These are phyloP conservation scores for Chrysosporium queenslandicum DNA, from an alignment of 2,329 filamentous ascomycete species.

Conservation along the genomic window DNA sequence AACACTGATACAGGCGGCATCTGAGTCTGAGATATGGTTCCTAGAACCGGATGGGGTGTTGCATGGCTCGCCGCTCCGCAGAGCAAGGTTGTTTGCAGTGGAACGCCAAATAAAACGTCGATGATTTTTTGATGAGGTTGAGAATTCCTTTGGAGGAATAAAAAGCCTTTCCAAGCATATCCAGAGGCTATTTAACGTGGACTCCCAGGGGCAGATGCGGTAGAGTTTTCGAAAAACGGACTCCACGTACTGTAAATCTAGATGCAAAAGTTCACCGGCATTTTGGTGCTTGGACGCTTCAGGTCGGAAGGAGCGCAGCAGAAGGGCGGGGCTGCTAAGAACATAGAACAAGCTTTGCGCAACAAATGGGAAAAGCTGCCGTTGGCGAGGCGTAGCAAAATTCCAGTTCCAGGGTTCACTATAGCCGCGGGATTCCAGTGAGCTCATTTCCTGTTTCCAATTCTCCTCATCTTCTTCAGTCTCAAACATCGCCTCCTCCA, in stretches of 20 bases:
- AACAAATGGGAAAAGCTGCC: conserved; percentile 33
- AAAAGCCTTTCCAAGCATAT: conserved; percentile 32
- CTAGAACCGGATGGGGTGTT: conserved; percentile 13
- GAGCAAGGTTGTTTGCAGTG: conserved; percentile 17
- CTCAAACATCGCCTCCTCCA: conserved; percentile 30
- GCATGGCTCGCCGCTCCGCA: not conserved
- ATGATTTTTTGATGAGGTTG: conserved; percentile 15
- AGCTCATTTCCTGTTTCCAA: conserved; percentile 35
- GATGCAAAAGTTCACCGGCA: conserved; percentile 8
- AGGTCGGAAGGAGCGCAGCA: conserved; percentile 34
- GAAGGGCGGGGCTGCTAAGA: conserved; percentile 32
- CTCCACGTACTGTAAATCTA: conserved; percentile 27
- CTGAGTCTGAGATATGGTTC: conserved; percentile 30
- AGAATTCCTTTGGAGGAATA: conserved; percentile 31
- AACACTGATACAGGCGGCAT: conserved; percentile 33
- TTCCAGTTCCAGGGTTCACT: conserved; percentile 32
- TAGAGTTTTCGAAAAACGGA: conserved; percentile 29
- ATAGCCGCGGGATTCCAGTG: conserved; percentile 28
- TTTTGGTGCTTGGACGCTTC: conserved; percentile 13
- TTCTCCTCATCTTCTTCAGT: conserved; percentile 29
- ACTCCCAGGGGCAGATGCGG: conserved; percentile 33
- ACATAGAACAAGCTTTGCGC: conserved; percentile 39
- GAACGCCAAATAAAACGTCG: conserved; percentile 21
- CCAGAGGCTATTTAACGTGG: conserved; percentile 36
- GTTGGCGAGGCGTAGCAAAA: conserved; percentile 31